Conservation (phyloP, 2,329 filamentous ascomycete species). For the Clarireedia paspali region DNA sequence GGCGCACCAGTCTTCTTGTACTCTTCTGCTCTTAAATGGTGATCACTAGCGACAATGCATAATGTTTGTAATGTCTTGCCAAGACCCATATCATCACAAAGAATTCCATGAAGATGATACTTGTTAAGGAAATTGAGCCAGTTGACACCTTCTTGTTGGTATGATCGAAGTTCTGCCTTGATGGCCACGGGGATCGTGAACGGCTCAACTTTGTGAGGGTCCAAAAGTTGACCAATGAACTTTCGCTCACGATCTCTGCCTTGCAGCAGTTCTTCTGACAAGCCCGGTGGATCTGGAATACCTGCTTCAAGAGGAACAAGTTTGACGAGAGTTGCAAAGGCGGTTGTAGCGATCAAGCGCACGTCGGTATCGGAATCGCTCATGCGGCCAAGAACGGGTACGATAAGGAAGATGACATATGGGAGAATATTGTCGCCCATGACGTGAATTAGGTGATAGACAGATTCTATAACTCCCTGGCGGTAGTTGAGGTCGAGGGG, state of each 20-base stretch:
- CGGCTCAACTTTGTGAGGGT: slow-evolving; percentile 91
- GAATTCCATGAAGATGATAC: slow-evolving; percentile 94
- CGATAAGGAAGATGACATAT: slow-evolving; percentile 98
- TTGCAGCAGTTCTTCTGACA: slow-evolving; percentile 80
- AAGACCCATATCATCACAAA: slow-evolving; percentile 98
- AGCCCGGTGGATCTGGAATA: slow-evolving; percentile 89
- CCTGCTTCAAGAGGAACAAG: slow-evolving; percentile 93
- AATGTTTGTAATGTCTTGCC: slow-evolving; percentile 96
- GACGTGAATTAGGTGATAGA: slow-evolving; percentile 95
- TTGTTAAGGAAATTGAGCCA: slow-evolving; percentile 98
- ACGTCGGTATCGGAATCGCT: slow-evolving; percentile 97
- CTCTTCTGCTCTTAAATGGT: slow-evolving; percentile 87
- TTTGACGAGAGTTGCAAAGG: slow-evolving; percentile 94
- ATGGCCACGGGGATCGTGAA: slow-evolving; percentile 94
- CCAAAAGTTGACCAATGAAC: slow-evolving; percentile 92
- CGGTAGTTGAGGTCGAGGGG: slow-evolving; percentile 80
- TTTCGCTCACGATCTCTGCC: slow-evolving; percentile 91
- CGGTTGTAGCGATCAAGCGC: slow-evolving; percentile 87
- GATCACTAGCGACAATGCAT: slow-evolving; percentile 96
- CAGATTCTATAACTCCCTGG: slow-evolving; percentile 88
- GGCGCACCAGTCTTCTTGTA: slow-evolving; percentile 73
- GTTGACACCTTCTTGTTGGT: slow-evolving; percentile 98
- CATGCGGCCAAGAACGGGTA: slow-evolving; percentile 94
- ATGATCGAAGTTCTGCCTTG: slow-evolving; percentile 91
- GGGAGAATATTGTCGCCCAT: slow-evolving; percentile 96